A percentile compares a stretch with the other conserved stretches of the same genome.
Evolutionary conservation across 306 rosid genomes (phyloP).

Genomic region (Cercis canadensis): DNA sequence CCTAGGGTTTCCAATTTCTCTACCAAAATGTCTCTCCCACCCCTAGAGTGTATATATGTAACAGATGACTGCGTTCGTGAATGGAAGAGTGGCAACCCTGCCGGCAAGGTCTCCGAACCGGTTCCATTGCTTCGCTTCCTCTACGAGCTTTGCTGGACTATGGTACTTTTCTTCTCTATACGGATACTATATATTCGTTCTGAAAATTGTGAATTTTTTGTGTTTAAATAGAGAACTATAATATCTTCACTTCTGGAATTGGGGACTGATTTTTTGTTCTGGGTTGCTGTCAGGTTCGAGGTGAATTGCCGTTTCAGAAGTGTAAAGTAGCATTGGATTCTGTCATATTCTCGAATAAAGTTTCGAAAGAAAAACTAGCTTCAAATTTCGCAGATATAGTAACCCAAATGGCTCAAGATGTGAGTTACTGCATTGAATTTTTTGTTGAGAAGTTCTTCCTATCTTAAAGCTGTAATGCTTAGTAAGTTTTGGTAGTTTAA

Average conservation of each 20-base stretch:
- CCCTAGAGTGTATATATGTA: conserved; percentile 65
- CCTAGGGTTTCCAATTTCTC: conserved; percentile 42
- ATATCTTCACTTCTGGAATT: conserved; percentile 21
- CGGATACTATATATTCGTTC: neutral
- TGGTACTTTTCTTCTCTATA: conserved; percentile 55
- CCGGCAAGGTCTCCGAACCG: conserved; percentile 62
- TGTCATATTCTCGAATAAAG: conserved; percentile 62
- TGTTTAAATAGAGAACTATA: neutral
- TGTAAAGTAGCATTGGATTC: conserved; percentile 89
- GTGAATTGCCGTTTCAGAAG: conserved; percentile 88
- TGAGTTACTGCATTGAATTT: conserved; percentile 50
- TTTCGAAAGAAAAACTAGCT: conserved; percentile 63
- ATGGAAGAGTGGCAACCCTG: conserved; percentile 77
- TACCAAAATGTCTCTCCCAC: conserved; percentile 74
- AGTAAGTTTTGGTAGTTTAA: no score
- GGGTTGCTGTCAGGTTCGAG: conserved; percentile 71
- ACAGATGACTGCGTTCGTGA: conserved; percentile 80
- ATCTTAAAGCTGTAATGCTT: neutral
- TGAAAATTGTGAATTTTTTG: neutral
- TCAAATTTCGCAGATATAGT: conserved; percentile 86
- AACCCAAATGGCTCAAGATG: conserved; percentile 98
- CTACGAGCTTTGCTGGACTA: conserved; percentile 89
- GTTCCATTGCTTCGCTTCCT: conserved; percentile 89
- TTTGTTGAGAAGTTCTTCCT: neutral
- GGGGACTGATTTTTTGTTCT: conserved; percentile 32